Conservation (phyloP, 768 basidiomycete species). For the Nevesoporus exiguus region DNA sequence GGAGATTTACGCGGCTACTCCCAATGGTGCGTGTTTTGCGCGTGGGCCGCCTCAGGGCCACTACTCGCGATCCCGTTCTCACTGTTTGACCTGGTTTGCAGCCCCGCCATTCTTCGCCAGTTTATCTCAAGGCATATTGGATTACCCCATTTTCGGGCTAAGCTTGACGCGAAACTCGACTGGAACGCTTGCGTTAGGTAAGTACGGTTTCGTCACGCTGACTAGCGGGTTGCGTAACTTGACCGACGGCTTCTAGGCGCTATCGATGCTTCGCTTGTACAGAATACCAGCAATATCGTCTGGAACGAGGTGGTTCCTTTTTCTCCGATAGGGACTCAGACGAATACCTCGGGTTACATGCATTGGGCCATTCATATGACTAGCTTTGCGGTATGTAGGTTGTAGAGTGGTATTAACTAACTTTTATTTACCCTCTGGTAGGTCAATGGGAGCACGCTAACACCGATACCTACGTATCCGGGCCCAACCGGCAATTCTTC, state of each 20-base stretch:
- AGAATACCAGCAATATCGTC: constrained; percentile 52
- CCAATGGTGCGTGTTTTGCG: constrained; percentile 44
- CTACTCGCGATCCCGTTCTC: too few species aligned
- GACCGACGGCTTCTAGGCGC: constrained; percentile 50
- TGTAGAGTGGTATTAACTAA: neutral
- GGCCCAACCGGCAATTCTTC: constrained; percentile 50
- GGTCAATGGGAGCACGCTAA: constrained; percentile 54
- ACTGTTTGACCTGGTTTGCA: constrained; percentile 22
- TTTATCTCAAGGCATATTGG: constrained; percentile 59
- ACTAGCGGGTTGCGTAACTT: neutral
- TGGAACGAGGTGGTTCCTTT: constrained; percentile 80
- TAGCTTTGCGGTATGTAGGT: constrained; percentile 44
- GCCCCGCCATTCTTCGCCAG: constrained; percentile 66
- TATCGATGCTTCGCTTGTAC: constrained; percentile 66
- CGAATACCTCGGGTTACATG: constrained; percentile 64
- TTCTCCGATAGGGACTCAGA: constrained; percentile 55
- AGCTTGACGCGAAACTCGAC: constrained; percentile 55
- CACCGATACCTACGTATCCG: constrained; percentile 64
- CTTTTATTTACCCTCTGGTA: constrained; percentile 24
- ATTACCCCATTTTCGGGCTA: constrained; percentile 76
- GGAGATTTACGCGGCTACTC: constrained; percentile 42
- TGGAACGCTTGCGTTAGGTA: constrained; percentile 67
- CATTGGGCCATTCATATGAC: constrained; percentile 70
- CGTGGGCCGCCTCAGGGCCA: neutral
- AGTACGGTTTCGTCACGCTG: neutral